phyloP scores from a whole-genome alignment of 148 eudicot genomes.

The Chenopodium quinoa region DNA sequence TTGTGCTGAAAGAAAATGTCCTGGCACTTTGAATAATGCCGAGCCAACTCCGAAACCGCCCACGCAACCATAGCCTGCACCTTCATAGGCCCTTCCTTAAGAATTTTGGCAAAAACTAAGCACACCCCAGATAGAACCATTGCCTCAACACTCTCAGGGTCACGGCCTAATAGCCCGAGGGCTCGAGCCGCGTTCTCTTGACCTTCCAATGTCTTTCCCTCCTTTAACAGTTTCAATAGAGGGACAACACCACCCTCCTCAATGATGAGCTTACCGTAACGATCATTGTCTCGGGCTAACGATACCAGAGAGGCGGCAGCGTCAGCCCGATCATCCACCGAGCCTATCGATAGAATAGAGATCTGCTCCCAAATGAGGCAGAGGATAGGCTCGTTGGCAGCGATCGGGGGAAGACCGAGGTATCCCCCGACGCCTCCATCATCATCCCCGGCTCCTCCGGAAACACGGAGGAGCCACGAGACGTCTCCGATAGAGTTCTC shows the following conservation, averaged over 20 bases:
- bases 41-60: slow-evolving; percentile 79
- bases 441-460: slow-evolving; percentile 49
- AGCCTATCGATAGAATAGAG: slow-evolving; percentile 63
- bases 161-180: slow-evolving; percentile 66
- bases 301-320: slow-evolving; percentile 84
- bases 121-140: slow-evolving; percentile 80
- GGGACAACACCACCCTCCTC: slow-evolving; percentile 95
- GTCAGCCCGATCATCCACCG: slow-evolving; percentile 59
- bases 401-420: slow-evolving; percentile 85
- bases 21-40: slow-evolving; percentile 62
- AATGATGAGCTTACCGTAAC: slow-evolving; percentile 80
- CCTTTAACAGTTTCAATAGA: slow-evolving; percentile 60
- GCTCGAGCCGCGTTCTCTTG: slow-evolving; percentile 87
- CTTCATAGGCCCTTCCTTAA: slow-evolving; percentile 89
- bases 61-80: slow-evolving; percentile 90
- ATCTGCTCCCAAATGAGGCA: slow-evolving; percentile 92
- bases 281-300: slow-evolving; percentile 66
- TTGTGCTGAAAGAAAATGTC: slow-evolving; percentile 80
- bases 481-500: slow-evolving; percentile 83
- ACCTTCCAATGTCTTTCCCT: slow-evolving; percentile 71
- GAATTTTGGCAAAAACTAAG: slow-evolving; percentile 65
- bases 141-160: slow-evolving; percentile 75
- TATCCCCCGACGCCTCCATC: slow-evolving; percentile 41
- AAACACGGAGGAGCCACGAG: slow-evolving; percentile 84
- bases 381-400: slow-evolving; percentile 88